Evolutionary conservation across 495 filamentous ascomycete species (phyloP), one percentile per base, ranked within the genome.

Genomic region (Penicillium manginii): DNA sequence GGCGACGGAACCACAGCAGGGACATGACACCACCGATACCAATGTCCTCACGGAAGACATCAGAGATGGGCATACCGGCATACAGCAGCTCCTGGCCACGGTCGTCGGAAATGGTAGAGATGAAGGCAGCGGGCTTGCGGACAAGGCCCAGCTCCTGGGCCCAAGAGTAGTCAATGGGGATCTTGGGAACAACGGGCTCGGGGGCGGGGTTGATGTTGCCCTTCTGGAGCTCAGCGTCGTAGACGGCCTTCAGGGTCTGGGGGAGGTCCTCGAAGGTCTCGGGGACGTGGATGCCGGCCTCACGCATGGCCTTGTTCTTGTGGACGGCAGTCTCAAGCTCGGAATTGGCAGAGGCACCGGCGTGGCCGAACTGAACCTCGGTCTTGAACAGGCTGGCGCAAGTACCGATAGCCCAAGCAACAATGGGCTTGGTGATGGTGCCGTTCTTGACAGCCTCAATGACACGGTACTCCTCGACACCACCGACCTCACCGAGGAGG

Each of bases 321-420:
- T 84, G 80, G 50, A 89, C 89, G 49, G 94, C 94, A 45, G 96
- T 98, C 85, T 98, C 94, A 63, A 98, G 91, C 77, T 97, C 88
- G 46, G 96, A 98, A 84, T 98, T 98, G 83, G 94, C 94, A 61
- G 97, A 97, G 10, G 94, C 91, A 78, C 94, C 94, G 66, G 94
- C 94, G 82, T 98, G 94, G 68, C 94, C 94, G 81, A 98, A 98
- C 77, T 98, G 94, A 32, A 98, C 94, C 84, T 98, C 94, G 15
- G 94, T 98, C 89, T 97, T 97, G 83, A 98, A 96, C 94, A 98
- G 91, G 85, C 91, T 92, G 40, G 94, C 93, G 77, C 96, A 97
- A 70, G 94, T 98, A 81, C 94, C 94, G 65, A 98, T 98, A 64
- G 94, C 94, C 94, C 94, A 98, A 21, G 94, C 94, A 42, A 98